Base-by-base conservation (phyloP, 768 basidiomycete species). In the Albatrellus ellisii region DNA sequence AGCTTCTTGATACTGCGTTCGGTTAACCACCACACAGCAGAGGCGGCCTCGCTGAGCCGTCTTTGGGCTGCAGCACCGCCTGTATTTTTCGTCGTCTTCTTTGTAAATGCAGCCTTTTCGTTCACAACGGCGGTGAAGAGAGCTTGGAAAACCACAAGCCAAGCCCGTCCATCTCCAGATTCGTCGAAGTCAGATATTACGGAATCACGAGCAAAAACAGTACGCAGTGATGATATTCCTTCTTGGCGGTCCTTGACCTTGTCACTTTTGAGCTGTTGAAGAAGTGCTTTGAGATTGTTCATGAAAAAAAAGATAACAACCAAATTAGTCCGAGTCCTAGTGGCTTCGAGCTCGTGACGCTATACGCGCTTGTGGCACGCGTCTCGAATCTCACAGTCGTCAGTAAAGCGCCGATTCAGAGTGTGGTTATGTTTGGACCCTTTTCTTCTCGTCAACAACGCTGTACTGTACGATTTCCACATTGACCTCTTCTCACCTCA, bases 211-310 rank as follows among this genome's bases (percentile, higher is more conserved):
- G 69, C 57, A 49, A 85, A 83, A 28, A 62, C 53, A 4, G 60
- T 60, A 36, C 68, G 70, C 36, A 85, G 62, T 14, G 64, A 52
- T 6, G 63, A 44, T 12, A 85, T 56, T 12, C 75, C 85, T 39
- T 82, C 73, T 43, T 77, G 70, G 14, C 88, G 67, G 26, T 84
- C 79, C 52, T 73, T 82, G 52, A 79, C 64, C 49, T 78, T 86
- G 38, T 72, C 67, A 56, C 73, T 75, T 46, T 64, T 63, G 44
- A 84, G 66, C 43, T 65, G 67, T 7, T 66, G 58, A n/a, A 75
- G 54, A 7, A 75, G 64, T 43, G 61, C 57, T 42, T 65, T 65
- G 39, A 80, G 52, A 46, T 65, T 72, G 41, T 53, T 54, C 61
- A 66, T 68, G 41, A 22, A 31, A 35, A 37, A 42, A 14, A 36